Base-by-base conservation (phyloP, 139 green algal genomes). In the Chlorella sp. region DNA sequence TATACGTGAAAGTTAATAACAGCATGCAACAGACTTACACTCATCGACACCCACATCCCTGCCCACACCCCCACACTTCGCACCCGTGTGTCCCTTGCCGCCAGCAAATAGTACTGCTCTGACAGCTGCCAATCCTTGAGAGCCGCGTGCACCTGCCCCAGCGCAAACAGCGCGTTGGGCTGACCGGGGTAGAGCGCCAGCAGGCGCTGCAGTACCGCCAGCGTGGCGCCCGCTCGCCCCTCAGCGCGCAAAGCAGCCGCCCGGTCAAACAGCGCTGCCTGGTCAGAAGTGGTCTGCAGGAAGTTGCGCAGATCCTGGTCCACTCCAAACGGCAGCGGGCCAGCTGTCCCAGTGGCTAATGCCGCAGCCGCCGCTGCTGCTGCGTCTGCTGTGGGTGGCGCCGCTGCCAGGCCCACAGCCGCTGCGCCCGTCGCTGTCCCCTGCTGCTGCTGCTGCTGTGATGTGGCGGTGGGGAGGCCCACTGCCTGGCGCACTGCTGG, bases 91-190 rank as follows among this genome's bases (percentile, higher is more conserved):
- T 22, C 73, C 60, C 82, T 32, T 2, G 87, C 92, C 2, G 90
- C 89, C 37, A 88, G 36, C 48, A 88, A 40, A 68, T 92, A 94
- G 34, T 68, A 85, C 40, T 87, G 53, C 86, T 89, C 89, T 1
- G 90, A 79, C 34, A 80, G 48, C 21, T n/a, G 69, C 92, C 92
- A 95, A 37, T 95, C 71, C 39, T 90, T 76, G 66, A 93, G 89
- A 4, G 61, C 71, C 19, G 91, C 89, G 68, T 91, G 90, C 85
- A 92, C 60, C 83, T 95, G 92, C 15, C 87, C 93, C 19, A 93
- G 69, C 0, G 88, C 93, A 69, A 92, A 93, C 14, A 89, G 73
- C 11, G 89, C 92, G 30, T 75, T 78, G 15, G 90, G 83, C 32
- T 91, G 82, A 22, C 40, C 40, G 2, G 86, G 89, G 14, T 92